Conservation (phyloP, 1,284 basidiomycete genomes). For the Cryptococcus wingfieldii region DNA sequence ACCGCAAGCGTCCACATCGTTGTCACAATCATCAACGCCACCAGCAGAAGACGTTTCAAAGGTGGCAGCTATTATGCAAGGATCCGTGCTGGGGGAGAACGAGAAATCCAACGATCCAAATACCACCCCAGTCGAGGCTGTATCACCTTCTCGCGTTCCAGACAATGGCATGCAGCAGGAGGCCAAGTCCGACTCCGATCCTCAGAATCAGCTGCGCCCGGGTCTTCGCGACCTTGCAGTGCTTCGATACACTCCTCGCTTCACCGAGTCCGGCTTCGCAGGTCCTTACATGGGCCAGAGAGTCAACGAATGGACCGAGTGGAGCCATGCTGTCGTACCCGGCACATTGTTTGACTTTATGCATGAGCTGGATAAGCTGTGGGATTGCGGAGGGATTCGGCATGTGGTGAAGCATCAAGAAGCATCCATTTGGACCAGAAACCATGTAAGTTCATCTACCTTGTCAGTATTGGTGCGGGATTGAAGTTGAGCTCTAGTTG, state of each 20-base stretch:
- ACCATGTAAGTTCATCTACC: constrained; percentile 17
- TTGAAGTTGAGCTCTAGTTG: background rate
- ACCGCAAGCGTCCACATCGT: too few relatives aligned
- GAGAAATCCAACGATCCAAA: too few relatives aligned
- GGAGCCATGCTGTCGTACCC: constrained; percentile 18
- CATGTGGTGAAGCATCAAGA: constrained; percentile 15
- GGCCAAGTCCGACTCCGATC: too few relatives aligned
- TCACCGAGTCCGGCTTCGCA: background rate
- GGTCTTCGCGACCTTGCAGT: background rate
- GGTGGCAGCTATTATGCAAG: too few relatives aligned
- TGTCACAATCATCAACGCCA: too few relatives aligned
- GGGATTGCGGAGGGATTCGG: constrained; percentile 13
- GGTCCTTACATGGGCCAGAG: constrained; percentile 15
- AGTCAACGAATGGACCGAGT: constrained; percentile 17
- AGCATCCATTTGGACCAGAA: constrained; percentile 9
- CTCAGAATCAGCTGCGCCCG: too few relatives aligned
- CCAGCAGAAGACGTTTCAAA: too few relatives aligned
- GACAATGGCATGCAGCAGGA: too few relatives aligned
- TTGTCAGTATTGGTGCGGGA: background rate
- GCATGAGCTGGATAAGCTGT: constrained; percentile 22
- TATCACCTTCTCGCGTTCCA: too few relatives aligned
- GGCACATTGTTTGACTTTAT: constrained; percentile 23
- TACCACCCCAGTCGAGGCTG: too few relatives aligned
- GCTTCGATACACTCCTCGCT: background rate
- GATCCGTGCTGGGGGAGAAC: too few relatives aligned